Base-by-base conservation (phyloP, 371 early-diverging fungal species). In the Mucor mucedo region DNA sequence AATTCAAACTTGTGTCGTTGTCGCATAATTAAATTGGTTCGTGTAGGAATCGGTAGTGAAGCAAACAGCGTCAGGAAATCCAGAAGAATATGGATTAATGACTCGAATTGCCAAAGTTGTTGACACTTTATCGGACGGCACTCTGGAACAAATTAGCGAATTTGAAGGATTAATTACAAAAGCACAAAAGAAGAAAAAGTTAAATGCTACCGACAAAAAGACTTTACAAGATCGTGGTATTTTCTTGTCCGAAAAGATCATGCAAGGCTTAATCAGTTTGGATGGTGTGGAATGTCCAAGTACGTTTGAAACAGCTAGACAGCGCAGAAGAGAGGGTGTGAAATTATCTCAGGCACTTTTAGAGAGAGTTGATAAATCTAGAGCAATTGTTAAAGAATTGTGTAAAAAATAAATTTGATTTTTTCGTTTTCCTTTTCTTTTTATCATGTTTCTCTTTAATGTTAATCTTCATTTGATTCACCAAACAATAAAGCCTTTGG, bases 291-390 rank as follows among this genome's bases (percentile, higher is more conserved):
- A 78, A 41, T 86, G 86, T 55, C 78, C 86, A 16, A 68, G 65
- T 16, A 79, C 73, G 14, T 86, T 86, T 65, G 79, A 83, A 52
- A 78, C 85, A 0, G 88, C 88, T n/a, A 65, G 88, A 33, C 80
- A 78, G 41, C 80, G 73, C 30, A 76, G 88, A 69, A 66, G 78
- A 64, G 85, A 84, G 61, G 80, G 85, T 16, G 88, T 88, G 41
- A 76, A 76, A 56, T 71, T 75, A 28, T 72, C 80, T 1, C 87
- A 86, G 62, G 52, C 58, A 49, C 65, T 80, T 44, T 62, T 86
- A 54, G 86, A 86, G 44, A 66, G 73, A 16, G 73, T 87, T 13
- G 88, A 88, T 72, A 73, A 72, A 52, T 54, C 60, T 16, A 69
- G 76, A 48, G 69, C 74, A 29, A 48, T 27, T 35, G 58, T 58